Evolutionary conservation across 306 rosid species (phyloP), one percentile per base, ranked within the genome.

Genomic region (Cicer pinnatifidum): DNA sequence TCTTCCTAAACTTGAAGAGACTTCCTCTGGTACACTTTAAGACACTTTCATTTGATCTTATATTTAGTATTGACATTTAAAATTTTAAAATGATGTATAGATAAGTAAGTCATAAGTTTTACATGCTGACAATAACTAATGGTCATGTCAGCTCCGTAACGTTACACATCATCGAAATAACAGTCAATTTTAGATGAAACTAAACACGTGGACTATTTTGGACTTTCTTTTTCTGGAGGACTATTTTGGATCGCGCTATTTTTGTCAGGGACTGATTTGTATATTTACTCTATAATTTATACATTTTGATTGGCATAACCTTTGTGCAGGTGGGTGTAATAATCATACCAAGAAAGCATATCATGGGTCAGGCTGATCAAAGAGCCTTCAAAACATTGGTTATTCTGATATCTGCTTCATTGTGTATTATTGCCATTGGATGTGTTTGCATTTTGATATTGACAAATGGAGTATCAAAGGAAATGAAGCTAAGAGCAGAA

Each of bases 391-490:
- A 91, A 84, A 94, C 99, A 2, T 72, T 94, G 93, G 82, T 94
- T 54, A 91, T 94, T 79, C 81, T 94, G 76, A 94, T 94, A 75
- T 91, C 97, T 52, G 99, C 97, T 60, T 88, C 99, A 5, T 70
- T 94, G 75, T 88, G 97, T 78, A 94, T 91, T 75, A 82, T 94
- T 51, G 90, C 88, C 78, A 88, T 83, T 78, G 99, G 99, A 80
- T 94, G 99, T 76, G 80, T 94, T 61, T 94, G 97, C 80, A 94
- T 94, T 69, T 86, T 94, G 79, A 89, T 94, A 77, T 84, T 94
- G 79, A 94, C 99, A 7, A 91, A 94, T 72, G 99, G 99, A 79
- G 99, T 94, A 44, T 94, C 99, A 17, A 94, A 94, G 87, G 99
- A 94, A 84, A 94, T 94, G 99, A 94, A 86, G 72, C 90, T 94